Conservation (phyloP, 73 alveolate genomes). For the Paramecium bursaria region DNA sequence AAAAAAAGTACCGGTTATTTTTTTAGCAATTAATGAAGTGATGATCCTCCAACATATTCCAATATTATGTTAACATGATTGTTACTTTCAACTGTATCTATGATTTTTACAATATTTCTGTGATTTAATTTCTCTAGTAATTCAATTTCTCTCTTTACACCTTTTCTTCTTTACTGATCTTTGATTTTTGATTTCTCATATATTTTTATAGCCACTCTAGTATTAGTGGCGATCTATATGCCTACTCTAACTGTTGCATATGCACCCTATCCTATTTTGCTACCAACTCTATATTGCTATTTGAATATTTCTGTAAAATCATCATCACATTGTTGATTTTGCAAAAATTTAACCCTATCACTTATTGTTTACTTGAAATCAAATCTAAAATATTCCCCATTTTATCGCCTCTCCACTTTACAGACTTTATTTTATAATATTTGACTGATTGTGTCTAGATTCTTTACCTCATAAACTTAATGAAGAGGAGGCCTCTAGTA, state of each 20-base stretch:
- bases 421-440: slow-evolving; percentile 14
- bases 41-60: slow-evolving; percentile 93
- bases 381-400: slow-evolving; percentile 39
- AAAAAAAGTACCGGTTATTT: slow-evolving; percentile 63
- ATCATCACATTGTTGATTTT: slow-evolving; percentile 53
- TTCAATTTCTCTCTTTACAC: slow-evolving; percentile 90
- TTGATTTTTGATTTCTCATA: slow-evolving; percentile 88
- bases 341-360: slow-evolving; percentile 16
- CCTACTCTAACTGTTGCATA: slow-evolving; percentile 74
- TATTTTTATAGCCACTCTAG: slow-evolving; percentile 78
- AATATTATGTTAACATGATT: slow-evolving; percentile 82
- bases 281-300: slow-evolving; percentile 64
- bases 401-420: slow-evolving; percentile 41
- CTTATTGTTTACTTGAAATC: slow-evolving; percentile 26
- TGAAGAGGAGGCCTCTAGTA: neutral
- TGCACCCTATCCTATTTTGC: slow-evolving; percentile 70
- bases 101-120: slow-evolving; percentile 85
- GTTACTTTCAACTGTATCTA: slow-evolving; percentile 87
- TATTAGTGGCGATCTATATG: slow-evolving; percentile 16
- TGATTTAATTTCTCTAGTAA: slow-evolving; percentile 83
- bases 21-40: slow-evolving; percentile 80
- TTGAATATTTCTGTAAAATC: slow-evolving; percentile 56
- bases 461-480: neutral
- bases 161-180: slow-evolving; percentile 86
- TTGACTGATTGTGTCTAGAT: slow-evolving; percentile 21